Percentiles rank a stretch among this genome's conserved stretches.
phyloP scores from a whole-genome alignment of 2,329 filamentous ascomycete genomes.

The Rhynchosporium graminicola region DNA sequence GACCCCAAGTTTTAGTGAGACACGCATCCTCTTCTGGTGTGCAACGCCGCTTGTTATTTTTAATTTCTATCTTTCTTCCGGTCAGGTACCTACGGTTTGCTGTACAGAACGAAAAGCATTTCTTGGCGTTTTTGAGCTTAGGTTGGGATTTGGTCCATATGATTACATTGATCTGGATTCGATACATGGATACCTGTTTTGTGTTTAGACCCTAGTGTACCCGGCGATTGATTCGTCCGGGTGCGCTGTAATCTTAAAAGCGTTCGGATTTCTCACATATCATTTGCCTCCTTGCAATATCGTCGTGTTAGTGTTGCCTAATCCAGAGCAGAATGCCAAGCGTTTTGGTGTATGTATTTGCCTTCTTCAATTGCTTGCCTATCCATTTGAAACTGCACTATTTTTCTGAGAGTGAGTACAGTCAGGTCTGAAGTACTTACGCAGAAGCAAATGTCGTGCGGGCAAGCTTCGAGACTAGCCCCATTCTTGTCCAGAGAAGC shows the following conservation, averaged over 20 bases:
- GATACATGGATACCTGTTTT: conserved; percentile 12
- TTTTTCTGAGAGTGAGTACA: no score
- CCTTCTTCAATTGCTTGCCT: not conserved
- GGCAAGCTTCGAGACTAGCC: no score
- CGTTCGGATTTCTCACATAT: not conserved
- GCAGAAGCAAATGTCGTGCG: no score
- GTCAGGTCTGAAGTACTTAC: no score
- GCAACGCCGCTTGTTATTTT: not conserved
- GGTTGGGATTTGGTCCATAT: conserved; percentile 1
- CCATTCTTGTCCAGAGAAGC: no score
- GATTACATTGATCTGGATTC: no score
- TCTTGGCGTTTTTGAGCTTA: conserved; percentile 11
- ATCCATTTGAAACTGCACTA: not conserved
- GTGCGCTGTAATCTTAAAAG: conserved; percentile 8
- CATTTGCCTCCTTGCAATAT: not conserved
- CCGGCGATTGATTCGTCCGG: conserved; percentile 24
- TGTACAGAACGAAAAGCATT: not conserved
- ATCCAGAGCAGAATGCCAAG: not conserved
- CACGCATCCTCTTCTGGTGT: not conserved
- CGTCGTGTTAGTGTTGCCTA: not conserved
- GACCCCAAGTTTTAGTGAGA: conserved; percentile 48
- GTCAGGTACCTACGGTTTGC: not conserved
- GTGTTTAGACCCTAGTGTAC: conserved; percentile 10
- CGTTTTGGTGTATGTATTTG: not conserved
- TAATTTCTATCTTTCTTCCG: not conserved